A percentile compares a stretch with the other conserved stretches of the same genome.
These are phyloP conservation scores for Venustampulla echinocandica DNA, from an alignment of 495 filamentous ascomycete genomes.

Conservation along the genomic window DNA sequence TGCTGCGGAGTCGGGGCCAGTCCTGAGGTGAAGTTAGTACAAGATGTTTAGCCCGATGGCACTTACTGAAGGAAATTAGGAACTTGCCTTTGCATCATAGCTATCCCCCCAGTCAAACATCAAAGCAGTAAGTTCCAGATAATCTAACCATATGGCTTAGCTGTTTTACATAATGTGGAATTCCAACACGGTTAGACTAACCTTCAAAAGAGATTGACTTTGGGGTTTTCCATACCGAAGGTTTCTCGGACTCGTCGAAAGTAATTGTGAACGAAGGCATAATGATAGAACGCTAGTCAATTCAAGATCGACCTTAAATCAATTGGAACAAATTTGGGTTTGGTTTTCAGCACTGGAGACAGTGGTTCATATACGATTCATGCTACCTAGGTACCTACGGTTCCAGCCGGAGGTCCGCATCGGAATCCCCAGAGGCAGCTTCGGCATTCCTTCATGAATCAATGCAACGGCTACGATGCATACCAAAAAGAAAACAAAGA, in stretches of 20 bases:
- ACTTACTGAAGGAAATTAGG: neutral
- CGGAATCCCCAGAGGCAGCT: no score
- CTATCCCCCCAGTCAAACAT: slow-evolving; percentile 73
- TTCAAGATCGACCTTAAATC: no score
- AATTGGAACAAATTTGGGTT: no score
- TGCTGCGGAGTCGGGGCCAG: slow-evolving; percentile 61
- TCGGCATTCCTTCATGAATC: no score
- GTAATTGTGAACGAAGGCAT: slow-evolving; percentile 13
- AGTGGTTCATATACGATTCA: no score
- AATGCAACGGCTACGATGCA: no score
- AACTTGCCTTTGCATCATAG: slow-evolving; percentile 57
- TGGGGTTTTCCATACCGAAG: slow-evolving; percentile 2
- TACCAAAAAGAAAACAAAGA: no score
- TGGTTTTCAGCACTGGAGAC: no score
- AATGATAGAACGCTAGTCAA: neutral
- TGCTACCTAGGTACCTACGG: no score
- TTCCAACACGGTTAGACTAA: no score
- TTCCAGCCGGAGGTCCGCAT: no score
- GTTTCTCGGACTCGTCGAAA: slow-evolving; percentile 7
- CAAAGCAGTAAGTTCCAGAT: slow-evolving; percentile 42
- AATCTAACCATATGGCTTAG: slow-evolving; percentile 27
- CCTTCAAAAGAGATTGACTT: slow-evolving; percentile 11
- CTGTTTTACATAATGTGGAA: neutral
- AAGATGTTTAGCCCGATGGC: neutral
- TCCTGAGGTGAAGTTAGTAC: slow-evolving; percentile 30